These are phyloP conservation scores for Gossypium trilobum DNA, from an alignment of 441 rosid genomes.

Conservation along the genomic window DNA sequence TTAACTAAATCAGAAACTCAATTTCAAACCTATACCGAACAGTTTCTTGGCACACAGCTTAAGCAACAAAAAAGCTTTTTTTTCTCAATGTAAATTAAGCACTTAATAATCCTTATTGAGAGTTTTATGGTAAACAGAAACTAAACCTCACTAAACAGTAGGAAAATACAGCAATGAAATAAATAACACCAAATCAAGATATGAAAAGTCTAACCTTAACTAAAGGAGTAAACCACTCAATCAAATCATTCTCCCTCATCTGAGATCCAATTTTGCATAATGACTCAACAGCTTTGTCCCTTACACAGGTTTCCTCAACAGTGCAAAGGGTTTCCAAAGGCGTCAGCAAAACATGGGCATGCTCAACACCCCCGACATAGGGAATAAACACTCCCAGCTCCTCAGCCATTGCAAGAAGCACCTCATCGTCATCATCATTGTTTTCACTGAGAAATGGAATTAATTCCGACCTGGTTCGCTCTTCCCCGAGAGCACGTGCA, in stretches of 20 bases:
- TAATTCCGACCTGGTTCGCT: constrained; percentile 71
- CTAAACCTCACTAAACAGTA: not conserved
- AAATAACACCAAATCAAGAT: not conserved
- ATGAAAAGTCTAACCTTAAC: constrained; percentile 50
- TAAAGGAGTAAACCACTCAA: constrained; percentile 58
- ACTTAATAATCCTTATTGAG: not conserved
- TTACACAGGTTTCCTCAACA: constrained; percentile 81
- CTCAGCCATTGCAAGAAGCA: constrained; percentile 80
- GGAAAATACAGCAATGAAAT: not conserved
- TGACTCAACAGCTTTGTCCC: constrained; percentile 86
- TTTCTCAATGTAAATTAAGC: not conserved
- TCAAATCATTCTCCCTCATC: constrained; percentile 73
- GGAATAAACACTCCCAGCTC: constrained; percentile 83
- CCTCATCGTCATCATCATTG: constrained; percentile 89
- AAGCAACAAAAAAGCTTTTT: not conserved
- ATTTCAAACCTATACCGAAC: not conserved
- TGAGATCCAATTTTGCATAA: constrained; percentile 73
- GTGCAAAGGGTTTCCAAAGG: constrained; percentile 74
- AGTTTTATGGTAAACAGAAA: not conserved
- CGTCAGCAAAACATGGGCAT: constrained; percentile 60
- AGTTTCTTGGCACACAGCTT: not conserved
- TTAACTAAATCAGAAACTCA: constrained; percentile 1
- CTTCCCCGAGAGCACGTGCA: constrained; percentile 91
- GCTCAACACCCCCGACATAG: constrained; percentile 74
- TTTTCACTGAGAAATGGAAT: constrained; percentile 85